Evolutionary conservation across 2,329 filamentous ascomycete species (phyloP), one percentile per base, ranked within the genome.

Genomic region (Trichoderma oligosporum): DNA sequence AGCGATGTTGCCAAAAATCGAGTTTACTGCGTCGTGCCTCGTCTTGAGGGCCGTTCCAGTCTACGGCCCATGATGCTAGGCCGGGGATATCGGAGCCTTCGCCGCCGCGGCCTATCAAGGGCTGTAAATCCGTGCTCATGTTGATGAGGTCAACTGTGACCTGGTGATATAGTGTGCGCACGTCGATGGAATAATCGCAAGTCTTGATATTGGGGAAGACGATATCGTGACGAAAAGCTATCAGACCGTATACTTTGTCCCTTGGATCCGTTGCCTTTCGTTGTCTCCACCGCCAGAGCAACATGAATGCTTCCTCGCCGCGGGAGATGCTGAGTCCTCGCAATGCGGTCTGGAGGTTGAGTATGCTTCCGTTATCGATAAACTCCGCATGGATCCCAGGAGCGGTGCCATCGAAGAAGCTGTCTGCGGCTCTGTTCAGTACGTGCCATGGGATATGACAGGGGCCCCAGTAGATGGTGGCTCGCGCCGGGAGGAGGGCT

Each of bases 391-490:
- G 27, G 25, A 54, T 20, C 12, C 9, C 41, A 0, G 51, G 51
- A 0, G 51, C 51, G 1, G 39, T 27, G n/a, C 20, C 51, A 27
- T 54, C 12, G 20, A 54, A 45, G 39, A 54, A 54, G 39, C 39
- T 54, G 4, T 36, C 29, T 7, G 39, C 22, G 20, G 51, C 51
- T 14, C 7, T 54, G 29, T 36, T n/a, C 0, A 54, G 27, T 6
- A 33, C 16, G 29, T 11, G 8, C 29, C 39, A 45, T 20, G 51
- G 11, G 51, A 54, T 22, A 4, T 44, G 14, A 29, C n/a, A 45
- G 18, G 51, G 39, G 49, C 39, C 49, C 49, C 49, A 54, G 39
- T 44, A 54, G 20, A 54, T 8, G 20, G 29, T 54, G n/a, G 49
- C 49, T 4, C 4, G 33, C 9, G 49, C 27, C 4, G 39, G 51